Percentiles rank a stretch among this genome's conserved stretches.
Evolutionary conservation across 176 grass and related monocot genomes (phyloP).

Genomic region (Otatea glauca): DNA sequence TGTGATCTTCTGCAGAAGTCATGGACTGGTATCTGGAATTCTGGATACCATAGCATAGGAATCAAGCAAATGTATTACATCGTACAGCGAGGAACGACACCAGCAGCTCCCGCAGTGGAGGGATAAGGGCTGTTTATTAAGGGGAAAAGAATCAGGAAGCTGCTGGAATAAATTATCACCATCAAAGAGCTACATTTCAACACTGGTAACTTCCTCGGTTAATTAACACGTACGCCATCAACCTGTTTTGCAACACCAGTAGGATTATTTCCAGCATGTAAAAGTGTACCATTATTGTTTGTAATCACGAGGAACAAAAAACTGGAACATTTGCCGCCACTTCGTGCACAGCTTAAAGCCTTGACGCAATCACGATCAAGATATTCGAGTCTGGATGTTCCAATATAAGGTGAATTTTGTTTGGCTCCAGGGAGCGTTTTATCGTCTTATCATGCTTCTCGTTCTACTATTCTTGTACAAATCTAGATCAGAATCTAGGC

Average conservation of each 20-base stretch:
- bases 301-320: slow-evolving; percentile 55
- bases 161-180: slow-evolving; percentile 38
- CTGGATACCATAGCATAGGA: slow-evolving; percentile 26
- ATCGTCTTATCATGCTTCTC: not conserved
- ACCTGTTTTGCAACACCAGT: slow-evolving; percentile 45
- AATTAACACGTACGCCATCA: slow-evolving; percentile 42
- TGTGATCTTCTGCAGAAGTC: slow-evolving; percentile 3
- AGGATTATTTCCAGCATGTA: slow-evolving; percentile 61
- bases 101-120: slow-evolving; percentile 23
- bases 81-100: slow-evolving; percentile 17
- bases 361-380: slow-evolving; percentile 38
- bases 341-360: slow-evolving; percentile 47
- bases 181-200: slow-evolving; percentile 34
- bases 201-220: slow-evolving; percentile 35
- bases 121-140: slow-evolving; percentile 37
- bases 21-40: not conserved
- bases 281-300: slow-evolving; percentile 59
- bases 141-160: slow-evolving; percentile 27
- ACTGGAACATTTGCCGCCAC: slow-evolving; percentile 42
- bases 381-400: slow-evolving; percentile 35
- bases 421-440: not conserved
- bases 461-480: not conserved
- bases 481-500: not conserved
- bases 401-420: slow-evolving; percentile 15
- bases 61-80: slow-evolving; percentile 41